Conservation (phyloP, 2,329 filamentous ascomycete genomes). For the Alternaria infectoria region DNA sequence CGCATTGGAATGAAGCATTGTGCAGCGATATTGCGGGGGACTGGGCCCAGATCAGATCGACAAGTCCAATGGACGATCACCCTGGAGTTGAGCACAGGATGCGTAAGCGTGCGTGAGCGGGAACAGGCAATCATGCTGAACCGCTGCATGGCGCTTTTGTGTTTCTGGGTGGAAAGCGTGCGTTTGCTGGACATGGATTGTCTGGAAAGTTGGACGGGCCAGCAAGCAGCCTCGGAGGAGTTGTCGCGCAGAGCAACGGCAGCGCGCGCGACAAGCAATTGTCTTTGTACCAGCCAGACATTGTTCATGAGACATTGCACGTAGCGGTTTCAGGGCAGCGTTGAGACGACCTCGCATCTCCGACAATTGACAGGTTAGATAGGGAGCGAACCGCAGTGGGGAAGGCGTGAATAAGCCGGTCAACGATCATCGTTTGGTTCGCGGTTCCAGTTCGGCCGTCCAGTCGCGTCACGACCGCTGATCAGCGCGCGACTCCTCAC, state of each 20-base stretch:
- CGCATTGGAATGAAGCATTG: neutral
- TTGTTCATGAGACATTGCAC: constrained; percentile 8
- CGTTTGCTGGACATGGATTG: neutral
- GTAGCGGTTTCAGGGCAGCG: constrained; percentile 15
- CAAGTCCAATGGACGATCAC: neutral
- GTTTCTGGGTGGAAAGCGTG: neutral
- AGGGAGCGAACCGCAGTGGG: constrained; percentile 1
- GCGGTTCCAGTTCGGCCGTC: neutral
- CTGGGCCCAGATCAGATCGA: neutral
- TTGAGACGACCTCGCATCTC: constrained; percentile 3
- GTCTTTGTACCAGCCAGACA: constrained; percentile 10
- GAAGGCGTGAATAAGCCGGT: constrained; percentile 17
- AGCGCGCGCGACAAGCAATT: constrained; percentile 5
- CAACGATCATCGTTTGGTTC: constrained; percentile 11
- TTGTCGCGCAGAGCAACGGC: constrained; percentile 3
- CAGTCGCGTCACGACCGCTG: constrained; percentile 19
- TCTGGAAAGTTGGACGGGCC: neutral
- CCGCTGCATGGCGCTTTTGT: neutral
- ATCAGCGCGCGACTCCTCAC: constrained; percentile 25
- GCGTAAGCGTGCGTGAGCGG: constrained; percentile 6
- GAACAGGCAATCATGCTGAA: neutral
- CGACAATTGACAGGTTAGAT: constrained; percentile 11
- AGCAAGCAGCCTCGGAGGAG: neutral
- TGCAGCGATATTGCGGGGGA: neutral
- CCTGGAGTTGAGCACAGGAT: constrained; percentile 1